Percentiles rank a stretch among this genome's conserved stretches.
phyloP scores from a whole-genome alignment of 768 basidiomycete species.

The Lentinula guzmanii region DNA sequence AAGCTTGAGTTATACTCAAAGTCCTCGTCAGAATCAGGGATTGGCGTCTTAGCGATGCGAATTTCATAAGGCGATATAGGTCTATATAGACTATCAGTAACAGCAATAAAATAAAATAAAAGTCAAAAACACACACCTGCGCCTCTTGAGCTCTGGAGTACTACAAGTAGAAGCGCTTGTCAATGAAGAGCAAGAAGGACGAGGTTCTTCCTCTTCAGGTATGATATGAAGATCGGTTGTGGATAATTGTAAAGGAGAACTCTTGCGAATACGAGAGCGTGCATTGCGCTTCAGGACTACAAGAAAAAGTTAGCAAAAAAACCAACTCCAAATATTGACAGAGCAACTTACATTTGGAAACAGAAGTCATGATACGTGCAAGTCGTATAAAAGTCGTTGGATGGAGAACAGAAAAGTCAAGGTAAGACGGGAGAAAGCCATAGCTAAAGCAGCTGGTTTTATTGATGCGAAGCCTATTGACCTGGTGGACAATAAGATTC shows the following conservation, averaged over 20 bases:
- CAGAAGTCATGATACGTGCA: constrained; percentile 2
- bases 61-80: constrained; percentile 6
- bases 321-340: not conserved
- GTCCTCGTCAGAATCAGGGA: not conserved
- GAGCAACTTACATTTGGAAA: not conserved
- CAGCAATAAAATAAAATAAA: constrained; percentile 15
- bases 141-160: constrained; percentile 18
- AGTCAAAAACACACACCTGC: not conserved
- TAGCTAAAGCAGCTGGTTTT: not conserved
- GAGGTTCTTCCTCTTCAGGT: constrained; percentile 14
- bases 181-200: constrained; percentile 8
- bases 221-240: constrained; percentile 14
- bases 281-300: not conserved
- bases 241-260: not conserved
- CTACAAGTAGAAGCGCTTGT: constrained; percentile 11
- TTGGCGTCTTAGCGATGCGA: not conserved
- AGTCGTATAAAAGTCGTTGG: constrained; percentile 2
- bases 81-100: constrained; percentile 9
- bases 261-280: not conserved
- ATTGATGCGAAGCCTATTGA: not conserved
- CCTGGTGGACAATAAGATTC: not conserved
- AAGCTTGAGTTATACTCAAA: not conserved
- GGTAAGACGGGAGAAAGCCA: not conserved
- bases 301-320: not conserved
- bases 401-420: not conserved